Evolutionary conservation across 2,329 filamentous ascomycete species (phyloP), one percentile per base, ranked within the genome.

Genomic region (Pestalotiopsis sp.): DNA sequence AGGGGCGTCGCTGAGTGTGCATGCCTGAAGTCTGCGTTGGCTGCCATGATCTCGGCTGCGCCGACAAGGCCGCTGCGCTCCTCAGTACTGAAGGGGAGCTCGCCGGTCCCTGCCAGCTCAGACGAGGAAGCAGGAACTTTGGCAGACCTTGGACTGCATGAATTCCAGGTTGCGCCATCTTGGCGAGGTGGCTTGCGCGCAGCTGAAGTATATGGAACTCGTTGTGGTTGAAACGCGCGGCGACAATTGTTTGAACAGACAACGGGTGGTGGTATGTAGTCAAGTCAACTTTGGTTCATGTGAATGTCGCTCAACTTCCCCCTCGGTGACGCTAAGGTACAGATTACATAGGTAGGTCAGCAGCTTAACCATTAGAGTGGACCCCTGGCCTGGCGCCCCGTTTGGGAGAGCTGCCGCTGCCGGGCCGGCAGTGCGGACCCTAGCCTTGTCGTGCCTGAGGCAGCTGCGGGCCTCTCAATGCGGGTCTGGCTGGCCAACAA

Each of bases 61-160:
- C 65, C 72, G 76, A 58, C 70, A 73, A 66, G 73, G 72, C 63
- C 66, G 72, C 68, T 70, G 77, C 71, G 76, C 74, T 70, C 26
- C 58, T 61, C 67, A 78, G 65, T 35, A 74, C 67, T 52, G 73
- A 70, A 4, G 77, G 73, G 26, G 76, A 67, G 30, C 76, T 73
- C 2, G 72, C 70, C 48, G 79, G 74, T 26, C 75, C 76, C 60
- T 74, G 78, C 86, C 86, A 88, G 79, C 86, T 89, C 22, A 88
- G 78, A 24, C 83, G 82, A 3, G 86, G 86, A 17, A 88, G 83
- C 13, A 88, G 79, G 69, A 88, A 88, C 38, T 82, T 80, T 20
- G 86, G 86, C 10, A 88, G 74, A 48, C 81, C 76, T 67, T 84
- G 82, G 1, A 77, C 74, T 10, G 80, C 75, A 66, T 67, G 71